Evolutionary conservation across 2,329 filamentous ascomycete species (phyloP).

Genomic region (Pseudogymnoascus sp.): DNA sequence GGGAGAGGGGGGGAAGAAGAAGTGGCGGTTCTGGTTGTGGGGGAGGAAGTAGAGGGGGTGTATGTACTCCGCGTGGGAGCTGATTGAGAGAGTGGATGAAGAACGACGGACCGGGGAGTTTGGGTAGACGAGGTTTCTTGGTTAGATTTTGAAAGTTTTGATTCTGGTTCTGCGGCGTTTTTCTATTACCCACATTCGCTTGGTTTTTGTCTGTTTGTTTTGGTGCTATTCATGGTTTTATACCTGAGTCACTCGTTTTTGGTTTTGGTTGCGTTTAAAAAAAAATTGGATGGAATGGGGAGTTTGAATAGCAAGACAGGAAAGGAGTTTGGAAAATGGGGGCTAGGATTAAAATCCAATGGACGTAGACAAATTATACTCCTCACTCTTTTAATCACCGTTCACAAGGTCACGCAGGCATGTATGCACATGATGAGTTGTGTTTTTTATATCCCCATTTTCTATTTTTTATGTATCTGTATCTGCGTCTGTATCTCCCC

Average conservation of each 20-base stretch:
- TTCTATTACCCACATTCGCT: not conserved
- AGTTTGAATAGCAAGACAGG: not conserved
- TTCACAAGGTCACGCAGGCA: not conserved
- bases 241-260: not conserved
- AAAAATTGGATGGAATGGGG: not conserved
- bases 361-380: not conserved
- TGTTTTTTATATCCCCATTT: not conserved
- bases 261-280: too few relatives aligned
- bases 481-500: not conserved
- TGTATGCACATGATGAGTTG: not conserved
- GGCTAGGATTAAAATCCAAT: not conserved
- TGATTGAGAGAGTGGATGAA: not conserved
- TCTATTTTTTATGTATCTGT: slow-evolving; percentile 6
- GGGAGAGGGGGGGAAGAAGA: not conserved
- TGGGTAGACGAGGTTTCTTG: not conserved
- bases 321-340: not conserved
- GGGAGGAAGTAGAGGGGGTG: not conserved
- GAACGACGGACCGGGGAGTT: not conserved
- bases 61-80: not conserved
- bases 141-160: not conserved
- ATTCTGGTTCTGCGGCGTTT: not conserved
- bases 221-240: not conserved
- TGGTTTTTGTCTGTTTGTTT: not conserved
- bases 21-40: not conserved
- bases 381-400: not conserved